Percentiles rank a stretch among this genome's conserved stretches.
These are phyloP conservation scores for Penicillium sp. DNA, from an alignment of 2,329 filamentous ascomycete species.

Conservation along the genomic window DNA sequence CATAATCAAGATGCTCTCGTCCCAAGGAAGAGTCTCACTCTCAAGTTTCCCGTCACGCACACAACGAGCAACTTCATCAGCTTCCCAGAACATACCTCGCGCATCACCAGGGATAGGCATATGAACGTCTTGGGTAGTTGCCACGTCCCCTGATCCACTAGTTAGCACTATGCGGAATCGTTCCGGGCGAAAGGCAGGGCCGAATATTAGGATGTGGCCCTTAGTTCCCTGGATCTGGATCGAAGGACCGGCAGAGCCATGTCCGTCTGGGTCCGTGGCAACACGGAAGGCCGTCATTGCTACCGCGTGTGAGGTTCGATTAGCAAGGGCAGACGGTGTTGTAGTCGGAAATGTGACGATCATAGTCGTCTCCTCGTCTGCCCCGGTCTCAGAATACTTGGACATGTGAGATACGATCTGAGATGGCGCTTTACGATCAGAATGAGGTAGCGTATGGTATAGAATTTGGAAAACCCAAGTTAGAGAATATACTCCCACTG, in stretches of 20 bases:
- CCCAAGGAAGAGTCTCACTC: conserved; percentile 65
- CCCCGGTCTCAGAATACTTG: conserved; percentile 67
- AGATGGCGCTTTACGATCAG: conserved; percentile 61
- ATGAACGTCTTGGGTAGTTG: conserved; percentile 30
- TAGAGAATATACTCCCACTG: conserved; percentile 77
- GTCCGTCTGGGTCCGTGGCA: conserved; percentile 58
- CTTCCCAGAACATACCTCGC: conserved; percentile 87
- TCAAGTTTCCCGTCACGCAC: conserved; percentile 73
- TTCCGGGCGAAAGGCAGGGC: conserved; percentile 66
- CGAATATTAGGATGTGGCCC: conserved; percentile 77
- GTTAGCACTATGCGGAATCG: conserved; percentile 61
- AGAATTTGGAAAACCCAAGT: conserved; percentile 90
- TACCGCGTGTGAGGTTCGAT: conserved; percentile 62
- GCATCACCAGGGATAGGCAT: conserved; percentile 54
- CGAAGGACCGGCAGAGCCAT: conserved; percentile 56
- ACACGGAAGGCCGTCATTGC: conserved; percentile 64
- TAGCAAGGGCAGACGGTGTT: conserved; percentile 33
- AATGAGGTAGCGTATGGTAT: conserved; percentile 69
- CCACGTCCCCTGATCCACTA: conserved; percentile 41
- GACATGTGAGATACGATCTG: conserved; percentile 65
- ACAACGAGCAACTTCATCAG: conserved; percentile 72
- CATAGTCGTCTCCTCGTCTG: conserved; percentile 74
- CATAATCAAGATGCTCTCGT: conserved; percentile 83
- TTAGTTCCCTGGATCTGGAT: conserved; percentile 76
- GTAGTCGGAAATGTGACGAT: conserved; percentile 68